Base-by-base conservation (phyloP, 345 rosid genomes). In the Sonneratia alba region DNA sequence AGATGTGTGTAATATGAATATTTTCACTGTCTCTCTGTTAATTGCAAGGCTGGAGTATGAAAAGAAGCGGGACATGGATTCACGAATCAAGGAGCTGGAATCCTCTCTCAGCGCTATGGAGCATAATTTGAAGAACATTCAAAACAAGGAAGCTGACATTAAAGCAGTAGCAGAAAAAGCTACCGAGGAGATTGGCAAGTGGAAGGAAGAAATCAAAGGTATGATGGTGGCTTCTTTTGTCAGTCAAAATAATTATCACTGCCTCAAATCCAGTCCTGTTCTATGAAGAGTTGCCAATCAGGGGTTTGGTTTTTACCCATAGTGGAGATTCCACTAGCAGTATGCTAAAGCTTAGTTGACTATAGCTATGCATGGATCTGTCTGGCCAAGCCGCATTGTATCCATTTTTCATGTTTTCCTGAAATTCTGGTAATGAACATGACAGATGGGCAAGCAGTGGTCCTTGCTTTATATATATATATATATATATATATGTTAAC, bases 41-140 rank as follows among this genome's bases (percentile, higher is more conserved):
- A 57, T 15, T 62, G 27, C 9, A 62, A 92, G 99, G 90, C 77
- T 95, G 89, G 97, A 92, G 77, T 95, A 92, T 77, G 97, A 92
- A 83, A 92, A 87, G 67, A 92, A 87, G 81, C 89, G 97, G 72
- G 99, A 92, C 77, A 87, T 89, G 83, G 96, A 89, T 36, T 85
- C 92, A 75, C 81, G 94, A 67, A 89, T 90, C 78, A 86, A 72
- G 75, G 91, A 87, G 84, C 84, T 95, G 80, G 97, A 95, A 79
- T 80, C 92, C 72, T 83, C 95, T 74, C 74, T 92, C 38, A 77
- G 56, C 79, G 64, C 84, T 53, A 85, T 92, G 79, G 88, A 90
- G 81, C 77, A 87, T 72, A 92, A 95, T 19, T 72, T 92, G 78
- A 82, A 84, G 76, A 82, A 78, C 49, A 72, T 89, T 69, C 83